Evolutionary conservation across 495 filamentous ascomycete genomes (phyloP), one percentile per base, ranked within the genome.

Genomic region (Rhypophila decipiens): DNA sequence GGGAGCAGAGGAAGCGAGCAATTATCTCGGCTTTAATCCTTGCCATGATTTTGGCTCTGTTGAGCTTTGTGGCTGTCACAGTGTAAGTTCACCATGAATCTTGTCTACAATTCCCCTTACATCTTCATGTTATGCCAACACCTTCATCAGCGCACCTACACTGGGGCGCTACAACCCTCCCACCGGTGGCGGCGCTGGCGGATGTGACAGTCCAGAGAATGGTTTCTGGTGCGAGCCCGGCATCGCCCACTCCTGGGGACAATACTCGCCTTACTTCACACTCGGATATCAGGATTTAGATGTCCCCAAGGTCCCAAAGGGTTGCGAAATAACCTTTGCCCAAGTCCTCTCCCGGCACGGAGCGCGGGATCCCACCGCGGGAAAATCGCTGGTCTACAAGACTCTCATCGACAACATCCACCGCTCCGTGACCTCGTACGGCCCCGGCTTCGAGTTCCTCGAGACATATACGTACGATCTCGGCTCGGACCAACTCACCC

Each of bases 291-390:
- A n/a, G n/a, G n/a, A n/a, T n/a, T n/a, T n/a, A n/a, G n/a, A n/a
- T n/a, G n/a, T n/a, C n/a, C n/a, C n/a, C n/a, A n/a, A n/a, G n/a
- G 79, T 90, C 2, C 75, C 80, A 20, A 31, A 67, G 2, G 66
- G 67, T 21, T 95, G 89, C 69, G 62, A 76, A 38, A 59, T 91
- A 49, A 88, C 80, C 29, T 90, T 93, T 60, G 88, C 76, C 9
- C 86, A 90, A 53, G 63, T 89, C 13, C 74, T 95, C 44, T 86
- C 85, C 8, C 78, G 89, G 12, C 89, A 95, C 64, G 89, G 88
- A n/a, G 87, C 86, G 12, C 75, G 89, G 48, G 83, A 84, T 58
- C 89, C 89, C 9, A 93, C 88, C 0, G 50, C 59, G 3, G 63
- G 65, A 31, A 90, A 88, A 68, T 72, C 78, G 10, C 46, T 55